Percentiles rank a stretch among this genome's conserved stretches.
Evolutionary conservation across 495 filamentous ascomycete species (phyloP).

Genomic region (Collariella sp.): DNA sequence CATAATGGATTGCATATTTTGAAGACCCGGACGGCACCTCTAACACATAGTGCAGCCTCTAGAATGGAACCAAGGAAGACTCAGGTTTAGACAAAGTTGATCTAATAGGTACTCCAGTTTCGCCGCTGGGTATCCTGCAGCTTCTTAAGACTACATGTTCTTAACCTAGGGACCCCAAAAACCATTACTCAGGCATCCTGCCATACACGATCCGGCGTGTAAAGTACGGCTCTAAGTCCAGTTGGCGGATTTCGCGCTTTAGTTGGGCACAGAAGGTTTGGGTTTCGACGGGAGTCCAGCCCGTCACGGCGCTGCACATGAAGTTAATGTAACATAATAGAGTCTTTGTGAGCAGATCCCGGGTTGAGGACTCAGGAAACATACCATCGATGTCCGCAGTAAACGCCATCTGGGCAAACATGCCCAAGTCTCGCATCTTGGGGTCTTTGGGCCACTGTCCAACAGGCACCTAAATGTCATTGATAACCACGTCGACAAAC

Average conservation of each 20-base stretch:
- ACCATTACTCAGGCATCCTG: slow-evolving; percentile 24
- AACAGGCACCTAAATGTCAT: slow-evolving; percentile 44
- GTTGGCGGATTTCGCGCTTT: not conserved
- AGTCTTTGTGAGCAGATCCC: not conserved
- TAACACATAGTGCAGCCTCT: too few relatives aligned
- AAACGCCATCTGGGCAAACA: slow-evolving; percentile 9
- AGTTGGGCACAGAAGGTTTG: slow-evolving; percentile 1
- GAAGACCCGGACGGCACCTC: too few relatives aligned
- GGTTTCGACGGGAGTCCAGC: slow-evolving; percentile 10
- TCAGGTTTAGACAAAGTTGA: too few relatives aligned
- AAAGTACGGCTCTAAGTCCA: not conserved
- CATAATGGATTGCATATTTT: too few relatives aligned
- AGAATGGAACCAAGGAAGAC: too few relatives aligned
- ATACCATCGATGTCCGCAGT: not conserved
- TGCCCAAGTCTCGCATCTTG: slow-evolving; percentile 40
- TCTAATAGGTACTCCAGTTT: too few relatives aligned
- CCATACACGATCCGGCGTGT: slow-evolving; percentile 10
- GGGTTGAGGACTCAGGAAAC: not conserved
- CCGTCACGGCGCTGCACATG: slow-evolving; percentile 3
- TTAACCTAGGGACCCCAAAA: too few relatives aligned
- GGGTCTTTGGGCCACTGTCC: slow-evolving; percentile 53
- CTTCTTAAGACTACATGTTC: too few relatives aligned
- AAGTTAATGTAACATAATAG: slow-evolving; percentile 4
- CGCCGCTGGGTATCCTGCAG: too few relatives aligned
- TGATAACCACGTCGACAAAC: slow-evolving; percentile 47